Base-by-base conservation (phyloP, 371 early-diverging fungal species). In the Phascolomyces articulosus region DNA sequence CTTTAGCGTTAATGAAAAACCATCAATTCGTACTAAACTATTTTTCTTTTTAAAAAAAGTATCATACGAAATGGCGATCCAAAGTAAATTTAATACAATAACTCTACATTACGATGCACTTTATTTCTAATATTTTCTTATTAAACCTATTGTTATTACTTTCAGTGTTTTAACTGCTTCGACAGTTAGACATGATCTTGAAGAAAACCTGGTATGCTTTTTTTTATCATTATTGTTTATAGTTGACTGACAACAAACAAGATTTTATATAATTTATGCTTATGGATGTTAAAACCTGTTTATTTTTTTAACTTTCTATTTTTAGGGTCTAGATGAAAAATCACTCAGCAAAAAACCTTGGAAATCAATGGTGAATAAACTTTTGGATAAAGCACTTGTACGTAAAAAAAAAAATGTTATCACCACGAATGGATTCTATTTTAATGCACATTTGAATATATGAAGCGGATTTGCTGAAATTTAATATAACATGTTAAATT, bases 341-440 rank as follows among this genome's bases (percentile, higher is more conserved):
- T n/a, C 47, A 74, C 9, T 71, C 67, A 38, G 62, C 49, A 21
- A 68, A 69, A 34, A 67, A 18, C 74, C 75, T 21, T 74, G 64
- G 65, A 77, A 77, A 41, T 64, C 34, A 15, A 59, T 55, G 8
- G 29, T 77, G 8, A 70, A 62, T 13, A 21, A 26, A 10, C 27
- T 68, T 40, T 72, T 80, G 47, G 78, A 80, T 24, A 20, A 63
- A 18, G 55, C 53, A 4, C 56, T 73, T 59, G 68, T 70, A 53
- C 21, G 64, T 54, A n/a, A 10, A 6, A 16, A 31, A 18, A 20
- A 20, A 56, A 9, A n/a, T 7, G 7, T 27, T 59, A 9, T 15
- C 41, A 24, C 8, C 49, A 29, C 13, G n/a, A n/a, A n/a, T n/a
- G n/a, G n/a, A n/a, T n/a, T n/a, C n/a, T n/a, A n/a, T n/a, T n/a